Evolutionary conservation across 2,329 filamentous ascomycete species (phyloP), one percentile per base, ranked within the genome.

Genomic region (Neofusicoccum kwambonambiense): DNA sequence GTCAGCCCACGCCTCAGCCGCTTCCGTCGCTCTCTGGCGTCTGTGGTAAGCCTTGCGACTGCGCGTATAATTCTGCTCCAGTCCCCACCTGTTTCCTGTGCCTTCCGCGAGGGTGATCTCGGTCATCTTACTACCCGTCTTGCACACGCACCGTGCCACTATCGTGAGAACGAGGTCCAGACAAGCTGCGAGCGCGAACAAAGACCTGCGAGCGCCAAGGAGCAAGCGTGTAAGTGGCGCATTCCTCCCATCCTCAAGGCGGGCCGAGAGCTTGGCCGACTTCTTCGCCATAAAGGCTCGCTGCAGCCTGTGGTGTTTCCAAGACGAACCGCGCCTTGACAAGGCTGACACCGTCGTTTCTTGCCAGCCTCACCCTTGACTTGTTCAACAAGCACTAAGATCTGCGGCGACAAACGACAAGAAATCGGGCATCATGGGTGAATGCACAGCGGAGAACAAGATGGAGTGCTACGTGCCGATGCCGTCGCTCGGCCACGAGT

Each of bases 401-500:
- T 7, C 19, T 42, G 15, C 54, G 12, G 27, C 41, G 27, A 58
- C 27, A 15, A 44, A 12, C 51, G 39, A 34, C 31, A 37, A 41
- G 31, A 13, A n/a, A n/a, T 6, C 27, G 22, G 56, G 39, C 44
- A 45, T 7, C 9, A 64, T 64, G 62, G 51, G 51, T 41, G 62
- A 64, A 41, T 64, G 62, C 15, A 64, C 52, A 13, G 35, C 62
- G 2, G 62, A 64, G 11, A 52, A 58, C 17, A 57, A 64, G 50
- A 39, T 17, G 45, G 27, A 12, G 3, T 60, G 42, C 42, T 68
- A 67, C 61, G 57, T 66, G 41, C 64, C 66, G 9, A 64, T 69
- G 31, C 69, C 69, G n/a, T 68, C 67, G 41, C 52, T 67, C 27
- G 68, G 70, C 35, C 69, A 72, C 50, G 69, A 72, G 41, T 47